phyloP scores from a whole-genome alignment of 257 asterid genomes.

The Nicotiana noctiflora region DNA sequence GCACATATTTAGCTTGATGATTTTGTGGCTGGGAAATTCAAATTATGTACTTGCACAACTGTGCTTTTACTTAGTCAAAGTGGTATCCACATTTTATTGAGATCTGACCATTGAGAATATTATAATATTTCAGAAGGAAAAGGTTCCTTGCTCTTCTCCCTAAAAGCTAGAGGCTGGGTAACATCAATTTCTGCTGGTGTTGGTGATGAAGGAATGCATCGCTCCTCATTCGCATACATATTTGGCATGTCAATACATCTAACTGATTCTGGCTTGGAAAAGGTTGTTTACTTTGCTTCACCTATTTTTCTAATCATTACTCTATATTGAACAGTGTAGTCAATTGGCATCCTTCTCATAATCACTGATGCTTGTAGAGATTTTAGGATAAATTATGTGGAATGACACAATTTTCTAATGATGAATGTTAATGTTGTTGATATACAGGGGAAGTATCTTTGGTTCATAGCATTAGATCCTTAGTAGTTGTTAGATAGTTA shows the following conservation, averaged over 20 bases:
- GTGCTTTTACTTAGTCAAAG: neutral
- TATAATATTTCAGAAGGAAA: slow-evolving; percentile 73
- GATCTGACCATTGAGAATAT: neutral
- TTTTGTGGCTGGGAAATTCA: neutral
- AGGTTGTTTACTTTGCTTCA: slow-evolving; percentile 35
- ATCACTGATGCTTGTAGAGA: neutral
- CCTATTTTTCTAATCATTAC: neutral
- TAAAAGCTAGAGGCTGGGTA: slow-evolving; percentile 81
- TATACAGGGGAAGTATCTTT: neutral
- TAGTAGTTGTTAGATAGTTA: neutral
- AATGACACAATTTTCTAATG: neutral
- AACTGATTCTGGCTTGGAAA: slow-evolving; percentile 82
- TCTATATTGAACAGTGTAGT: neutral
- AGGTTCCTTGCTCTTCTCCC: slow-evolving; percentile 81
- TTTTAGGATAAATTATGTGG: neutral
- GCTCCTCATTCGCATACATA: slow-evolving; percentile 74
- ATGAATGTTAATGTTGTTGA: neutral
- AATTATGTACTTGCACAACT: neutral
- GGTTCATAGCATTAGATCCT: neutral
- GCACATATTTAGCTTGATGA: neutral
- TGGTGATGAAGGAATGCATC: slow-evolving; percentile 84
- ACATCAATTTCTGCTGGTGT: slow-evolving; percentile 95
- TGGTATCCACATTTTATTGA: neutral
- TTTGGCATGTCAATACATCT: slow-evolving; percentile 91
- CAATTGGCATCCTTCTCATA: neutral